A percentile compares a stretch with the other conserved stretches of the same genome.
Evolutionary conservation across 768 basidiomycete genomes (phyloP).

Genomic region (Paxillus involutus): DNA sequence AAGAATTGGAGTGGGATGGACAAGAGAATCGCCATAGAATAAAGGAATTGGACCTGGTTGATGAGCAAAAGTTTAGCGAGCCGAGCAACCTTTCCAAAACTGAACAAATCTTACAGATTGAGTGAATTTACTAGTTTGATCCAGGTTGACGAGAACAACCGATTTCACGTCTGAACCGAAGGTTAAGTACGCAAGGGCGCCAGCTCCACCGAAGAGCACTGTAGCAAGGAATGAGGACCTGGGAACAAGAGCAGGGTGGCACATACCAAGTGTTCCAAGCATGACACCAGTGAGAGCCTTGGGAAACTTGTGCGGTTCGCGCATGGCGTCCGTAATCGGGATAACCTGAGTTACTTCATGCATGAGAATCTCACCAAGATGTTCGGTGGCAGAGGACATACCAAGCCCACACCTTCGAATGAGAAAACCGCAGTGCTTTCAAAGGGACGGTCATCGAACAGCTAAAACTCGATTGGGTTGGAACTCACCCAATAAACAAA

Average conservation of each 20-base stretch:
- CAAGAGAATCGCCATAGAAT: constrained; percentile 89
- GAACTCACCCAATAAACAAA: constrained; percentile 81
- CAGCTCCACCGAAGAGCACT: constrained; percentile 88
- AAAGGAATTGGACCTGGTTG: constrained; percentile 73
- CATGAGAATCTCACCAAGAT: constrained; percentile 1
- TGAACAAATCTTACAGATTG: constrained; percentile 64
- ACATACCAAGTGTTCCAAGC: constrained; percentile 73
- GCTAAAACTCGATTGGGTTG: background rate
- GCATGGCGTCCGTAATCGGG: constrained; percentile 97
- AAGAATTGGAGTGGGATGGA: constrained; percentile 95
- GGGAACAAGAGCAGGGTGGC: background rate
- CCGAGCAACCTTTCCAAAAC: constrained; percentile 6
- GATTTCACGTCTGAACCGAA: constrained; percentile 89
- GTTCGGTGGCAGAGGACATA: constrained; percentile 32
- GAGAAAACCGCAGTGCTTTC: constrained; percentile 94
- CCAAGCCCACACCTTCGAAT: constrained; percentile 95
- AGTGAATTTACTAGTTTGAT: constrained; percentile 79
- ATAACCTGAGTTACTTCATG: constrained; percentile 56
- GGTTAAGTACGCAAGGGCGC: constrained; percentile 81
- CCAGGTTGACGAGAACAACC: constrained; percentile 92
- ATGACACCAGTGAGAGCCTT: constrained; percentile 86
- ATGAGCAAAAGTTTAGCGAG: constrained; percentile 2
- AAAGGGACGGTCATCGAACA: constrained; percentile 4
- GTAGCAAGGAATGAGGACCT: constrained; percentile 8
- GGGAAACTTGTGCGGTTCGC: constrained; percentile 92